These are phyloP conservation scores for Calonectria pseudoreteaudii DNA, from an alignment of 2,329 filamentous ascomycete species.

Conservation along the genomic window DNA sequence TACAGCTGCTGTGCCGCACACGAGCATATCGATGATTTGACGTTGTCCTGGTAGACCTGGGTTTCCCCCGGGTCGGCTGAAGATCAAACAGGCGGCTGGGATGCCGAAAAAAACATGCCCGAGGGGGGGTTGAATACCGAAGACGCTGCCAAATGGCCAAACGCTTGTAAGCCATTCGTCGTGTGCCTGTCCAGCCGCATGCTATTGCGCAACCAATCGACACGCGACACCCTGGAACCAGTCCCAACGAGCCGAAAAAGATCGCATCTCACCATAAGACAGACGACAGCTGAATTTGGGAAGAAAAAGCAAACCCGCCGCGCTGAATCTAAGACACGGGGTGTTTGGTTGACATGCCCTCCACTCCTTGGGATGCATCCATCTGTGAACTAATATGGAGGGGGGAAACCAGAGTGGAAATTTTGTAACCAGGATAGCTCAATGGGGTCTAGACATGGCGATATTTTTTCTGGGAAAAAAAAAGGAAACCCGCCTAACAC, in stretches of 20 bases:
- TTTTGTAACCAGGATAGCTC: conserved; percentile 5
- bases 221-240: conserved; percentile 4
- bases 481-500: conserved; percentile 32
- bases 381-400: background rate
- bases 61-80: conserved; percentile 26
- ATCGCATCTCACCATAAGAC: conserved; percentile 25
- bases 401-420: background rate
- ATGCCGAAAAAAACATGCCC: conserved; percentile 26
- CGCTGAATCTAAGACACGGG: conserved; percentile 34
- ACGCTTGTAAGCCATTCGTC: conserved; percentile 34
- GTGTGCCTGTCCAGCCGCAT: conserved; percentile 28
- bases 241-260: conserved; percentile 31
- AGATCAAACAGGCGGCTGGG: conserved; percentile 26
- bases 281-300: conserved; percentile 20
- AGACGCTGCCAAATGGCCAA: conserved; percentile 20
- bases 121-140: conserved; percentile 29
- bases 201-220: conserved; percentile 28
- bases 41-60: conserved; percentile 19
- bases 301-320: conserved; percentile 27
- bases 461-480: conserved; percentile 12
- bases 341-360: conserved; percentile 26
- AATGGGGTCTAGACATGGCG: conserved; percentile 3
- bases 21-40: conserved; percentile 22
- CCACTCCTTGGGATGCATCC: conserved; percentile 5
- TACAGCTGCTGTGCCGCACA: conserved; percentile 20